A percentile compares a stretch with the other conserved stretches of the same genome.
Evolutionary conservation across 176 grass and related monocot genomes (phyloP).

Genomic region (Aegilops tauschii): DNA sequence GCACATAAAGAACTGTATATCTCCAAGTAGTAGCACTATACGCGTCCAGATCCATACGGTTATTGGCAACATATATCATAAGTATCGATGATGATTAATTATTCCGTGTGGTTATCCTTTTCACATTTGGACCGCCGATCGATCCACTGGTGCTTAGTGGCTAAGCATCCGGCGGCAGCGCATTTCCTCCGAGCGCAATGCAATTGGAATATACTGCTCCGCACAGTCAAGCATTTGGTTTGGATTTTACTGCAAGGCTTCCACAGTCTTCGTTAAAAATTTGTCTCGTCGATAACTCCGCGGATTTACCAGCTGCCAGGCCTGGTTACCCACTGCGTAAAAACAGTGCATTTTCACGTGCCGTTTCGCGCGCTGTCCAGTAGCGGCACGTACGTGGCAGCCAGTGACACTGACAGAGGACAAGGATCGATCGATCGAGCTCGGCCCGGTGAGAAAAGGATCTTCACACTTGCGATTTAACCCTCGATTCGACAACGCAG

Average conservation of each 20-base stretch:
- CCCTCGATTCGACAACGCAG: background rate
- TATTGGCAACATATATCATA: background rate
- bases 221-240: background rate
- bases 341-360: background rate
- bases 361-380: background rate
- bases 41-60: background rate
- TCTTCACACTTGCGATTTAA: background rate
- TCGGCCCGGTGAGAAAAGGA: constrained; percentile 15
- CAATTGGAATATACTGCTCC: background rate
- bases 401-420: background rate
- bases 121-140: no score
- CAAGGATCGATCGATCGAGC: background rate
- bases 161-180: background rate
- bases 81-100: background rate
- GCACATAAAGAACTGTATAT: background rate
- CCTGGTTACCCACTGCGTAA: background rate
- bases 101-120: background rate
- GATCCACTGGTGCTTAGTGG: background rate
- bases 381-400: background rate
- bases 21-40: background rate
- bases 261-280: background rate
- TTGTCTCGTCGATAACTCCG: background rate
- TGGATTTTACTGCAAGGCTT: background rate
- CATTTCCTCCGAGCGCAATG: background rate
- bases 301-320: background rate